Percentiles rank a stretch among this genome's conserved stretches.
These are phyloP conservation scores for Hyphodiscus hymeniophilus DNA, from an alignment of 495 filamentous ascomycete species.

Conservation along the genomic window DNA sequence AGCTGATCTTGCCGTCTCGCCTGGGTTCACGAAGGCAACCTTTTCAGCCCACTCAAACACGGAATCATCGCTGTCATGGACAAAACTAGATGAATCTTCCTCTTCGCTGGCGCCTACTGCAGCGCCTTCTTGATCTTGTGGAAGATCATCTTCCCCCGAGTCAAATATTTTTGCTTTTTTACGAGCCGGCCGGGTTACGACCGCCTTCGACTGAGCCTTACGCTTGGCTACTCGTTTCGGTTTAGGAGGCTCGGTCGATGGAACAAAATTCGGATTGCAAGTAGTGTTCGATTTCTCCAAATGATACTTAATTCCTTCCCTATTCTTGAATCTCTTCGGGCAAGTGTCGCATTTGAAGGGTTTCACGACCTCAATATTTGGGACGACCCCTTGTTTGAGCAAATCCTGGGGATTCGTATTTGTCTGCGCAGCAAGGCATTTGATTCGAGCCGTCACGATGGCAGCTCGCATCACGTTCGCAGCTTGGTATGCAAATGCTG, in stretches of 20 bases:
- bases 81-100: constrained; percentile 4
- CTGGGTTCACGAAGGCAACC: constrained; percentile 13
- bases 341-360: constrained; percentile 37
- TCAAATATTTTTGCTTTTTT: neutral
- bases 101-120: constrained; percentile 19
- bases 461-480: constrained; percentile 12
- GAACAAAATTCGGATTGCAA: constrained; percentile 43
- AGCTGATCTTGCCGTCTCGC: neutral
- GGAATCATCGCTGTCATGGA: constrained; percentile 13
- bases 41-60: constrained; percentile 24
- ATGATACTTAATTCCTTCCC: constrained; percentile 45
- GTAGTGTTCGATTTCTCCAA: constrained; percentile 34
- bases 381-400: neutral
- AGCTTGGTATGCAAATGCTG: neutral
- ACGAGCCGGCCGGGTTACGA: neutral
- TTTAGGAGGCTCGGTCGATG: constrained; percentile 11
- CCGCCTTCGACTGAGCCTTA: neutral
- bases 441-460: constrained; percentile 14
- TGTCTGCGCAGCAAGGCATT: neutral
- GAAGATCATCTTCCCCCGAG: constrained; percentile 27
- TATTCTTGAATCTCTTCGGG: constrained; percentile 41
- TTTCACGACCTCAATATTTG: constrained; percentile 10
- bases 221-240: too few species aligned
- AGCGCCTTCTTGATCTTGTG: constrained; percentile 31
- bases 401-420: neutral